Conservation (phyloP, 2,329 filamentous ascomycete species). For the Phialocephala subalpina region DNA sequence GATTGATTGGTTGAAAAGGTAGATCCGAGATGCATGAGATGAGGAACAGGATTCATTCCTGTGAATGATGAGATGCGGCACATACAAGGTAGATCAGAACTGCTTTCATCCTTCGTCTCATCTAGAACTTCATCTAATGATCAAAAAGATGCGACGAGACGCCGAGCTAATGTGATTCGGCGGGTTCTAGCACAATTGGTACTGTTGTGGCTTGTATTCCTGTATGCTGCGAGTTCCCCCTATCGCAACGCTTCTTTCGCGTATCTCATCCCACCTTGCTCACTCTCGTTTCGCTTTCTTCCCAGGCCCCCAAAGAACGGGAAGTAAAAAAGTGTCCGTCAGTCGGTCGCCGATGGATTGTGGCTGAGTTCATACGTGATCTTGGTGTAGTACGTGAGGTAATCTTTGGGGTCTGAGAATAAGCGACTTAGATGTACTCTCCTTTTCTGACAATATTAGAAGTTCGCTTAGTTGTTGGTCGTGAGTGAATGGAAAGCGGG, state of each 20-base stretch:
- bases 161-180: neutral
- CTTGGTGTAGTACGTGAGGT: neutral
- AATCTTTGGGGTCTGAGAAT: slow-evolving; percentile 1
- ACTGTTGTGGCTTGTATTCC: neutral
- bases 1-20: neutral
- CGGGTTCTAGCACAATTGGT: neutral
- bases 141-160: no score
- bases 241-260: neutral
- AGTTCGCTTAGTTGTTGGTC: neutral
- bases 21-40: neutral
- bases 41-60: neutral
- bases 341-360: slow-evolving; percentile 2
- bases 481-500: neutral
- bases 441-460: neutral
- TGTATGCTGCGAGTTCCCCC: neutral
- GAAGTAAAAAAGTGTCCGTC: neutral
- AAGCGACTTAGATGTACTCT: neutral
- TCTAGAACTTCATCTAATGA: no score
- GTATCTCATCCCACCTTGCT: neutral
- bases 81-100: neutral
- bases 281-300: no score
- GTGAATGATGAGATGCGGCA: neutral
- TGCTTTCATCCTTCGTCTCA: neutral
- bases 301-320: neutral
- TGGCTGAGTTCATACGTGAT: neutral